A percentile compares a stretch with the other conserved stretches of the same genome.
Conservation (phyloP, 306 rosid species). For the Rosa persica region DNA sequence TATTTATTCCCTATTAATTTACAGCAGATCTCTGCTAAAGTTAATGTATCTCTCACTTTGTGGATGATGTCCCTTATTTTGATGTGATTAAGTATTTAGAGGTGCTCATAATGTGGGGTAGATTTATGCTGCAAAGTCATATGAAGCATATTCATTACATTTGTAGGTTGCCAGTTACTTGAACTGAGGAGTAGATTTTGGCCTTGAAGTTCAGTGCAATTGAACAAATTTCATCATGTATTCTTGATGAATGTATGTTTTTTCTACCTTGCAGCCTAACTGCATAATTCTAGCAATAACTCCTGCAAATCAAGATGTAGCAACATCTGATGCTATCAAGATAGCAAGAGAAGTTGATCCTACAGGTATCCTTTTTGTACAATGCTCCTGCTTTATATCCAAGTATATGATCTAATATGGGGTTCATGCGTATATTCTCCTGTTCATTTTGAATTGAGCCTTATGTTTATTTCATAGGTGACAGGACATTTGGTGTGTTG, state of each 20-base stretch:
- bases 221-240: neutral
- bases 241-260: neutral
- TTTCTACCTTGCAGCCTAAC: conserved; percentile 60
- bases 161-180: neutral
- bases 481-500: conserved; percentile 85
- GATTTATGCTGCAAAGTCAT: neutral
- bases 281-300: conserved; percentile 87
- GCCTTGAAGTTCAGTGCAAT: conserved; percentile 7
- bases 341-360: conserved; percentile 89
- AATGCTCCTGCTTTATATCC: conserved; percentile 12
- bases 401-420: conserved; percentile 10
- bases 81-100: neutral
- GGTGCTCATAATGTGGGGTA: neutral
- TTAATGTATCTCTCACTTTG: neutral
- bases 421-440: neutral
- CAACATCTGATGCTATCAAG: conserved; percentile 90
- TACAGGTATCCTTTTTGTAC: conserved; percentile 44
- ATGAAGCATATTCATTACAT: neutral
- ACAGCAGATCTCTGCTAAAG: neutral
- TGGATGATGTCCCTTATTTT: neutral
- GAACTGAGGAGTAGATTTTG: neutral
- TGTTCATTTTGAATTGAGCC: neutral
- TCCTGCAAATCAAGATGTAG: conserved; percentile 92
- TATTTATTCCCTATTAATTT: neutral
- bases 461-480: conserved; percentile 45